phyloP scores from a whole-genome alignment of 2,329 filamentous ascomycete species.

The Pseudogymnoascus sp. region DNA sequence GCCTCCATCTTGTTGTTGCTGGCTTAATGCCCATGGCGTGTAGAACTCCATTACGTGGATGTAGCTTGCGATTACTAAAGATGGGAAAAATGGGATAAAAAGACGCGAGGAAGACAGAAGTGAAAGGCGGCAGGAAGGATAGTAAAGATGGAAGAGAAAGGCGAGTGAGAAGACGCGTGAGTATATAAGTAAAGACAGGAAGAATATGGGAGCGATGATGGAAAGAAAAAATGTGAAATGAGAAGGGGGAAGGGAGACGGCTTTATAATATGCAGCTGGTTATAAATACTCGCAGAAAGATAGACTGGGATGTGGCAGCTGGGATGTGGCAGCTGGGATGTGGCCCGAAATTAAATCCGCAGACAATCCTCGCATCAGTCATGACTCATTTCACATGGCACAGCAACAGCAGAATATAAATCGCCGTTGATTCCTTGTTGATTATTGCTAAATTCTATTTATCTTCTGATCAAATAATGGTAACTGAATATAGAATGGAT shows the following conservation, averaged over 20 bases:
- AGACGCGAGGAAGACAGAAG: background rate
- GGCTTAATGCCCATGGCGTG: conserved; percentile 11
- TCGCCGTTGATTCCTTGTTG: background rate
- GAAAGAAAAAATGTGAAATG: conserved; percentile 9
- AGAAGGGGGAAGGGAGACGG: conserved; percentile 1
- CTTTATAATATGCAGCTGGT: conserved; percentile 13
- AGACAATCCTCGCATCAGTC: background rate
- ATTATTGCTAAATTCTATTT: background rate
- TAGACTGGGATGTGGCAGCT: conserved; percentile 13
- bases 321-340: no score
- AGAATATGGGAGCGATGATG: background rate
- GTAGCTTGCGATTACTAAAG: background rate
- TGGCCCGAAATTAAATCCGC: background rate
- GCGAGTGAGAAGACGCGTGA: conserved; percentile 3
- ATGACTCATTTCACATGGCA: background rate
- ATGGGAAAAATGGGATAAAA: background rate
- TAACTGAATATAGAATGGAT: background rate
- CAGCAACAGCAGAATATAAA: background rate
- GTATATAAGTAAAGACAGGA: background rate
- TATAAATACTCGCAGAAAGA: conserved; percentile 12
- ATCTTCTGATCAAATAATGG: background rate
- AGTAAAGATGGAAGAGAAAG: background rate
- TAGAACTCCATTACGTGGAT: background rate
- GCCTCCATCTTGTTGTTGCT: conserved; percentile 10
- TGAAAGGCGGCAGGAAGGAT: background rate